Base-by-base conservation (phyloP, 2,329 filamentous ascomycete species). In the Botryotinia convoluta region DNA sequence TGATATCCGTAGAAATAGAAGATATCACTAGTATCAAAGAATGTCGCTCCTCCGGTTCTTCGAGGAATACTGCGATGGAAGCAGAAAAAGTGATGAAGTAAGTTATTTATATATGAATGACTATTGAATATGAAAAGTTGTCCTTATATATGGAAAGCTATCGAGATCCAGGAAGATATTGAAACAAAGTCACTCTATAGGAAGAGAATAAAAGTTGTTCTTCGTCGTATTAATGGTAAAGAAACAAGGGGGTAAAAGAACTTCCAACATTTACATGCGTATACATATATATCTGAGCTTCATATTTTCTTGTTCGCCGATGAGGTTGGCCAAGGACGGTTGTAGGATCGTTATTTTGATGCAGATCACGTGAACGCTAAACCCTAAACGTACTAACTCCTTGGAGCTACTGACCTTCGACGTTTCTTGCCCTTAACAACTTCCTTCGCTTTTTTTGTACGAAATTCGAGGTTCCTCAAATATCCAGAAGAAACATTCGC, bases 391-490 rank as follows among this genome's bases (percentile, higher is more conserved):
- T 14, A 57, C 48, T 69, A 69, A 29, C 35, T 26, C n/a, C 37
- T 69, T 32, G 51, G 22, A 69, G 65, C 65, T 69, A 57, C 51
- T 57, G 51, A 57, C 45, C 35, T n/a, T 68, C 45, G 64, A 68
- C 65, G 26, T 57, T 57, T 69, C 65, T 59, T 69, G 65, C 65
- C 65, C 65, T 69, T 57, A 67, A 51, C 35, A 69, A 57, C 65
- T 42, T 69, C 65, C 48, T 57, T 69, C 48, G 48, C 65, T 69
- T 69, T 69, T 69, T 69, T 69, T 69, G 48, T 69, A 69, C 45
- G 35, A 68, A 68, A 69, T 57, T 69, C 65, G 48, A 69, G 65
- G 65, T 57, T 26, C 45, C 48, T 68, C 65, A 68, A 68, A 42
- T 42, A 29, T 42, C 48, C 18, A 69, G 54, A 68, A 57, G 37